phyloP scores from a whole-genome alignment of 1,139 yeast genomes.

The Kurtzmaniella quercitrusa region DNA sequence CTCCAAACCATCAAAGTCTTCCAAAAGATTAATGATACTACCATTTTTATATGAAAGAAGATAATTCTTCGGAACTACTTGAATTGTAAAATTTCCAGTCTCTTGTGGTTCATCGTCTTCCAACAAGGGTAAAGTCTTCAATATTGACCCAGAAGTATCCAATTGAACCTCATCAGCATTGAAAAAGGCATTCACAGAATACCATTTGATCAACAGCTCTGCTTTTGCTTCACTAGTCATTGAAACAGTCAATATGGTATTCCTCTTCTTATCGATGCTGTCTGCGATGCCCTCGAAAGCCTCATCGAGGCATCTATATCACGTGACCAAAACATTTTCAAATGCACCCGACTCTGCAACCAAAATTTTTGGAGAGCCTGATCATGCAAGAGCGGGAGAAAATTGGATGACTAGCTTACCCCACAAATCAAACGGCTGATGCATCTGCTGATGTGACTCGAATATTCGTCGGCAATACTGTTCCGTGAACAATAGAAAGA shows the following conservation, averaged over 20 bases:
- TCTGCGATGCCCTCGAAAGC: background rate
- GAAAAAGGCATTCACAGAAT: background rate
- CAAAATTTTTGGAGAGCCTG: too few species aligned
- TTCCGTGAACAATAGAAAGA: too few species aligned
- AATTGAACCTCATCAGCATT: background rate
- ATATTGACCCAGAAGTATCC: background rate
- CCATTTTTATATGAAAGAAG: slow-evolving; percentile 57
- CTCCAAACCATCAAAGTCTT: slow-evolving; percentile 35
- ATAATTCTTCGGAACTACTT: slow-evolving; percentile 42
- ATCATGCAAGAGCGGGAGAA: background rate
- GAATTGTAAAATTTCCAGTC: background rate
- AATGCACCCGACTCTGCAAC: background rate
- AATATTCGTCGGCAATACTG: too few species aligned
- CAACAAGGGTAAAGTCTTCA: background rate
- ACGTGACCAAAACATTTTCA: background rate
- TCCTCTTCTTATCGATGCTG: too few species aligned
- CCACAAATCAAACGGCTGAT: background rate
- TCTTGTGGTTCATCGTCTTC: background rate
- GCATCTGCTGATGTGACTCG: background rate
- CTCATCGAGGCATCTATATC: background rate
- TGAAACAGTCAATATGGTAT: too few species aligned
- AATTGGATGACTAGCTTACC: background rate
- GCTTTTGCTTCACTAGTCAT: background rate
- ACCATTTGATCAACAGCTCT: background rate
- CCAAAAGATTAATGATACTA: slow-evolving; percentile 61